Base-by-base conservation (phyloP, 192 early-diverging fungal species). In the Piromyces finnis region DNA sequence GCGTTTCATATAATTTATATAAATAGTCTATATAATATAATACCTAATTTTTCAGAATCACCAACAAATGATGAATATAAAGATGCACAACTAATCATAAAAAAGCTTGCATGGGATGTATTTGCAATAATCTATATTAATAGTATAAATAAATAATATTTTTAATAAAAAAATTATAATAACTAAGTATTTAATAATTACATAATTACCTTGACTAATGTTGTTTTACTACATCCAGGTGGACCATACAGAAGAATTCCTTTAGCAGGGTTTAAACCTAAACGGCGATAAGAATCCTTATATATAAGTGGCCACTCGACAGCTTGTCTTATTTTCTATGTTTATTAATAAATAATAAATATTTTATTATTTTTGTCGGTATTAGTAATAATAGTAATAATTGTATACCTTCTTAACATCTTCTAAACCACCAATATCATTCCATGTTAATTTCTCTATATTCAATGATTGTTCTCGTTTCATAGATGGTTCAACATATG, bases 201-300 rank as follows among this genome's bases (percentile, higher is more conserved):
- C 16, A 35, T 32, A 32, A 6, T 32, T 30, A 78, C 80, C 14
- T 79, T 37, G 0, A 79, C 80, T 36, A 99, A 85, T 1, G 96
- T 97, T 0, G 98, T 99, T 83, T 99, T 99, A 86, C 94, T 94
- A 85, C 97, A 99, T 15, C 96, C 98, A 5, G 98, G 97, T 28
- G 98, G 98, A 3, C 98, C 98, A 84, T 96, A 96, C 13, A 99
- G 85, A n/a, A 99, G 84, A 1, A 99, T 91, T 4, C 98, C 98
- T 27, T 93, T 84, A 1, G 95, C 92, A 0, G 93, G 92, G 37
- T 86, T 88, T 30, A 99, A 81, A 5, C 98, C 96, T 17, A 99
- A 85, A 29, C 92, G 85, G 29, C 78, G 59, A 84, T 94, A 94
- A 6, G 91, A 88, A 9, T 87, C 86, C 1, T 86, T 87, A 79